Evolutionary conservation across 2,329 filamentous ascomycete genomes (phyloP).

Genomic region (Lachnellula willkommii): DNA sequence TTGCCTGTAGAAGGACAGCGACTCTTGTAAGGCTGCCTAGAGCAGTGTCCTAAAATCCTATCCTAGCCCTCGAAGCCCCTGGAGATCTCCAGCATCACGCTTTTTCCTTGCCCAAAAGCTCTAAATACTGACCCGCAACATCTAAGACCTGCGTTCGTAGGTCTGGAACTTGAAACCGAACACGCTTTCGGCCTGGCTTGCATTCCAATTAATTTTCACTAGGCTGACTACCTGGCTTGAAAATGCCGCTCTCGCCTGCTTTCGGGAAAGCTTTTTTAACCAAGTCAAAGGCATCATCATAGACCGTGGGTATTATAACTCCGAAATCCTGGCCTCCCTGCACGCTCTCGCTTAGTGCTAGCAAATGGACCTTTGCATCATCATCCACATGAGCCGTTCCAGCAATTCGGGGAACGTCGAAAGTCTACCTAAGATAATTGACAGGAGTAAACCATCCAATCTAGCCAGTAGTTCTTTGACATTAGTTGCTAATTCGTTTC

Average conservation of each 20-base stretch:
- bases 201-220: constrained; percentile 9
- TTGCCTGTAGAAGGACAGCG: too few species aligned
- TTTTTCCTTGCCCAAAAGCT: constrained; percentile 12
- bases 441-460: neutral
- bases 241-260: constrained; percentile 18
- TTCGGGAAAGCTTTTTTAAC: constrained; percentile 16
- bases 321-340: constrained; percentile 15
- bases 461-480: constrained; percentile 4
- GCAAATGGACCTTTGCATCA: constrained; percentile 18
- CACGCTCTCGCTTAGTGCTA: constrained; percentile 14
- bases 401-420: constrained; percentile 1
- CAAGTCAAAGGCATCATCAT: constrained; percentile 20
- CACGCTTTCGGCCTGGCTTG: constrained; percentile 11
- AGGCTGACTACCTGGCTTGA: constrained; percentile 8
- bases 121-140: constrained; percentile 16
- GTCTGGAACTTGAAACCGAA: constrained; percentile 15
- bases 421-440: neutral
- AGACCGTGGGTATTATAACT: constrained; percentile 10
- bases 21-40: too few species aligned
- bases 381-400: constrained; percentile 20
- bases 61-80: too few species aligned
- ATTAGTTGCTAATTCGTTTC: constrained; percentile 13
- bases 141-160: constrained; percentile 16
- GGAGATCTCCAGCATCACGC: neutral
- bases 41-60: too few species aligned